Base-by-base conservation (phyloP, 2,329 filamentous ascomycete genomes). In the Zasmidium cellare region DNA sequence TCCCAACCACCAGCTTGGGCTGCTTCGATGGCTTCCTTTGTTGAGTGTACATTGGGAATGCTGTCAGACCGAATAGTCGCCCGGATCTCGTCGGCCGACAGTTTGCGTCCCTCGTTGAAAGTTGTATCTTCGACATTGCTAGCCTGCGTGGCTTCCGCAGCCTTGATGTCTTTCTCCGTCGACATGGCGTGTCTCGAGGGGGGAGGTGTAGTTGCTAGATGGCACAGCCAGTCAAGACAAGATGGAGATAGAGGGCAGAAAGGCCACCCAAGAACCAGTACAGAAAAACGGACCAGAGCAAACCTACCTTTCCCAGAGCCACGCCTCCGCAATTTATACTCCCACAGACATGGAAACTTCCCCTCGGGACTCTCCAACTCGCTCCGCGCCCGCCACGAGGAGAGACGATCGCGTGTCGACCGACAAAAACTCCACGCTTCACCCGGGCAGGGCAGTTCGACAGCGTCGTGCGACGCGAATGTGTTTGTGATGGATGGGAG, bases 1-100 rank as follows among this genome's bases (percentile, higher is more conserved):
- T 79, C 76, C 75, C 75, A 77, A 53, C 76, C 70, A 14, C 69
- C 69, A 1, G 60, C 61, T 14, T 69, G 64, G 11, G 71, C 70
- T 20, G 73, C 66, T 5, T 68, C 63, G 46, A 71, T 59, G n/a
- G 71, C 71, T 55, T 73, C 71, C 22, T 63, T 58, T 47, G 64
- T 65, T 46, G 63, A 61, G 11, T 49, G 41, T 47, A 71, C 57
- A 14, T 65, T 62, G 2, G 70, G 67, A 3, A 69, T 66, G 53
- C 63, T 67, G 54, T 69, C 69, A 9, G 60, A 61, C 41, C 69
- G 70, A 31, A 71, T 60, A 12, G 69, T 68, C 19, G 67, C 60
- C 22, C 71, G 59, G 49, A 69, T 65, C 12, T 70, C 63, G 44
- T 56, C 58, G 9, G 53, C 41, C 9, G 64, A 65, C 66, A 68